These are phyloP conservation scores for Capronia coronata DNA, from an alignment of 2,329 filamentous ascomycete genomes.

Conservation along the genomic window DNA sequence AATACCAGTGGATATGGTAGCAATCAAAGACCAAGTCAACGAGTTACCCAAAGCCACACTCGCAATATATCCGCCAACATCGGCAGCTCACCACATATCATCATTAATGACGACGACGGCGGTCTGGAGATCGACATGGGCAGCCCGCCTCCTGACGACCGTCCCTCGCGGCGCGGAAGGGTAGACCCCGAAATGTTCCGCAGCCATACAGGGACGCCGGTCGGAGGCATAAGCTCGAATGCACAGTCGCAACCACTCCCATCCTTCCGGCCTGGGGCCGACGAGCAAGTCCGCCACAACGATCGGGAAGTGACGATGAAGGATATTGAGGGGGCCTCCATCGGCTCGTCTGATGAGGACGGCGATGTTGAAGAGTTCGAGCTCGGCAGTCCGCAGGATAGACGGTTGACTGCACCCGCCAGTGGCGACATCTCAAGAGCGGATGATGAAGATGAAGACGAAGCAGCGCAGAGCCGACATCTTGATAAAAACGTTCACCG, in stretches of 20 bases:
- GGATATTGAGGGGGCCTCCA: constrained; percentile 35
- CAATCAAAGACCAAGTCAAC: constrained; percentile 1
- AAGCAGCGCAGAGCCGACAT: neutral
- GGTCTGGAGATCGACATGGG: constrained; percentile 46
- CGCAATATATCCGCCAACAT: constrained; percentile 21
- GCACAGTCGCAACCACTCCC: neutral
- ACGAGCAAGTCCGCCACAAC: constrained; percentile 1
- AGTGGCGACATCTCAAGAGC: constrained; percentile 10
- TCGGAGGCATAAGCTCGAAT: constrained; percentile 12
- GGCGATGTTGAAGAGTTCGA: constrained; percentile 43
- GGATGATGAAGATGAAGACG: constrained; percentile 6
- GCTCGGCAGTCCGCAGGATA: constrained; percentile 20
- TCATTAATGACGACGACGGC: constrained; percentile 36
- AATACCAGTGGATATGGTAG: neutral
- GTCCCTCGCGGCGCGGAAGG: constrained; percentile 9
- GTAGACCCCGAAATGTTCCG: constrained; percentile 25
- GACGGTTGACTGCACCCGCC: constrained; percentile 4
- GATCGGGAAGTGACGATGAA: constrained; percentile 30
- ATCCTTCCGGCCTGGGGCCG: neutral
- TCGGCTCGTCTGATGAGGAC: constrained; percentile 32
- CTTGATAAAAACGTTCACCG: neutral
- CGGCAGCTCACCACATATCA: constrained; percentile 35
- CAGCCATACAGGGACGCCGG: constrained; percentile 21
- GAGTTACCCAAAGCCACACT: constrained; percentile 8
- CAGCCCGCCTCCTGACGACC: constrained; percentile 38